These are phyloP conservation scores for Cordyceps fumosorosea DNA, from an alignment of 2,329 filamentous ascomycete species.

Conservation along the genomic window DNA sequence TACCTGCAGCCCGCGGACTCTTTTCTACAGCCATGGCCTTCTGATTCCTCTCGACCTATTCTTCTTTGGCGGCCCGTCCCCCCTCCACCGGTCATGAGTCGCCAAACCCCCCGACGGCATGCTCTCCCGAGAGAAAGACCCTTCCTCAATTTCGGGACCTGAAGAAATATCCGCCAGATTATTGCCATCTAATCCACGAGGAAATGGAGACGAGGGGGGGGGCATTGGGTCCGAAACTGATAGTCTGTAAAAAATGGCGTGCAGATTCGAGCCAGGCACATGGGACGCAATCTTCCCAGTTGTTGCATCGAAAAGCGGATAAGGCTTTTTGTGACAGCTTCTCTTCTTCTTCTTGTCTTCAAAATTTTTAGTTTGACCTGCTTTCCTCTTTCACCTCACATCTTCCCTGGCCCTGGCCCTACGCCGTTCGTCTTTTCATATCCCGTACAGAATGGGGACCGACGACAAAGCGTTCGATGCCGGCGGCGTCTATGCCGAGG, in stretches of 20 bases:
- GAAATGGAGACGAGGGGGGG: neutral
- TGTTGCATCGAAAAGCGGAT: no score
- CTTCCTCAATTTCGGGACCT: neutral
- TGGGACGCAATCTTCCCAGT: no score
- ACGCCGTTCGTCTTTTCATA: neutral
- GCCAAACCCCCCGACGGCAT: neutral
- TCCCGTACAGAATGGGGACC: neutral
- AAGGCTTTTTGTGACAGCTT: neutral
- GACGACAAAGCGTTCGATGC: constrained; percentile 4
- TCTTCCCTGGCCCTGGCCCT: neutral
- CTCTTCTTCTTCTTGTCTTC: neutral
- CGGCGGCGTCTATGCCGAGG: constrained; percentile 3
- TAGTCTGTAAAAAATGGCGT: neutral
- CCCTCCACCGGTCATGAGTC: neutral
- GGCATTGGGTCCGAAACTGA: neutral
- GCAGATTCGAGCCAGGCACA: neutral
- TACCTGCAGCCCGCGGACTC: neutral
- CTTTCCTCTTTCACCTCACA: neutral
- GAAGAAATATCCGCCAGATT: neutral
- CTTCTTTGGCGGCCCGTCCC: neutral
- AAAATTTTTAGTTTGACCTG: neutral
- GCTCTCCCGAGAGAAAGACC: neutral
- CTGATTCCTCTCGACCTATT: no score
- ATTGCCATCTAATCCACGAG: neutral
- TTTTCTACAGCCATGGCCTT: neutral